Evolutionary conservation across 1,139 yeast genomes (phyloP), one percentile per base, ranked within the genome.

Genomic region (Candida frijolesensis): DNA sequence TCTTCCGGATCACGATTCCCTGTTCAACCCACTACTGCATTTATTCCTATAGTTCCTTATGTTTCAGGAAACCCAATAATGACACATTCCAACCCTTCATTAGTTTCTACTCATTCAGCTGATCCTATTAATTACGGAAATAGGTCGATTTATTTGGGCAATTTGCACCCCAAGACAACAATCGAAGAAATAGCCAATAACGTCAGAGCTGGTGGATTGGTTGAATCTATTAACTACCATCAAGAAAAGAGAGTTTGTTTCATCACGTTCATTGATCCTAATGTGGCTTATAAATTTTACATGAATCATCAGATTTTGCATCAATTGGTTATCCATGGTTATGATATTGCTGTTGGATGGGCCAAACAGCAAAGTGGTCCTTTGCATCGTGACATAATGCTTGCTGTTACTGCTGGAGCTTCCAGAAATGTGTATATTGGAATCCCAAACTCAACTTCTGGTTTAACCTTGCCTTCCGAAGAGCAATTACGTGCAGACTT

Each of bases 181-280:
- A 64, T 75, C n/a, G 81, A 76, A 57, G 81, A 77, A 54, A 75
- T 77, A 47, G 80, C 80, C 32, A 76, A 76, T 52, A 76, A 76
- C 54, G 78, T 76, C 19, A 64, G 80, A 47, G 79, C 80, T 6
- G 80, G 81, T 5, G 81, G 81, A 1, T 63, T 77, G 47, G 78
- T 77, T 3, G 80, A 76, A 55, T 60, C 65, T 3, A 73, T 77
- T 45, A 72, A 66, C 35, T 65, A 60, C 56, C 70, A 65, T 53
- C 74, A 72, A 1, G 74, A 68, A 12, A 72, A 71, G 54, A 65
- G 68, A 44, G 69, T 72, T 39, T 76, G 81, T 57, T 77, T 77
- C 52, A 70, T 77, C 39, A 76, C 80, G 0, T 77, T 77, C 57
- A 61, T 77, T 45, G 81, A 77, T 52, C 70, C 79, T 0, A 63